A percentile compares a stretch with the other conserved stretches of the same genome.
phyloP scores from a whole-genome alignment of 2,329 filamentous ascomycete species.

The Penicillium fuscoglaucum region DNA sequence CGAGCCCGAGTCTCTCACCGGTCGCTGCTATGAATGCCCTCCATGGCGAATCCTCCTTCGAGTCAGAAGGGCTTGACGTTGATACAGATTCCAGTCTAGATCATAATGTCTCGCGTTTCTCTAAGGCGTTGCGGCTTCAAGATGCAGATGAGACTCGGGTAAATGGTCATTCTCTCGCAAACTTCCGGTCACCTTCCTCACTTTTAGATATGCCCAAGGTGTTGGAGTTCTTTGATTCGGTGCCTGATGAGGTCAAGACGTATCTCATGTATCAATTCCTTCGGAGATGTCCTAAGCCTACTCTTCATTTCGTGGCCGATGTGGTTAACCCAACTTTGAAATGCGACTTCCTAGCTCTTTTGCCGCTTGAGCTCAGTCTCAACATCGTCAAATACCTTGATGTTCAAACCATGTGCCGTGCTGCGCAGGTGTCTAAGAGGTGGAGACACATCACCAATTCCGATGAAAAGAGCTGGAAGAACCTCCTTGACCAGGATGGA shows the following conservation, averaged over 20 bases:
- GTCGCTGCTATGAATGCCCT: slow-evolving; percentile 71
- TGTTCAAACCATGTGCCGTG: slow-evolving; percentile 79
- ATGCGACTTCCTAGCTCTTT: slow-evolving; percentile 82
- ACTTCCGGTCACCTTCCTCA: slow-evolving; percentile 38
- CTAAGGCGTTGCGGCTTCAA: slow-evolving; percentile 23
- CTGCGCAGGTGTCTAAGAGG: slow-evolving; percentile 88
- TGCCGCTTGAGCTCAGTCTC: slow-evolving; percentile 83
- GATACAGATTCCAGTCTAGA: slow-evolving; percentile 49
- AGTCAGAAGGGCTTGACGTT: slow-evolving; percentile 42
- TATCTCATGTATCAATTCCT: slow-evolving; percentile 97
- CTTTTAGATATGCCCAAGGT: slow-evolving; percentile 81
- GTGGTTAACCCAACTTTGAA: slow-evolving; percentile 92
- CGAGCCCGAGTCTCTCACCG: slow-evolving; percentile 90
- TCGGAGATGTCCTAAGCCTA: slow-evolving; percentile 81
- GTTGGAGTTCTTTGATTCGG: slow-evolving; percentile 84
- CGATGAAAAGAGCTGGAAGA: slow-evolving; percentile 95
- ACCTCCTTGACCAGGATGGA: slow-evolving; percentile 80
- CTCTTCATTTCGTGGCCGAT: slow-evolving; percentile 83
- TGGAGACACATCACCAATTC: slow-evolving; percentile 90
- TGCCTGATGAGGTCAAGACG: slow-evolving; percentile 88
- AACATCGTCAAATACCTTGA: slow-evolving; percentile 87
- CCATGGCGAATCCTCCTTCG: slow-evolving; percentile 45
- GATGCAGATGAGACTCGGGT: slow-evolving; percentile 16
- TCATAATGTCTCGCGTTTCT: slow-evolving; percentile 32
- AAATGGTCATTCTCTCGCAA: slow-evolving; percentile 15